phyloP scores from a whole-genome alignment of 768 basidiomycete genomes.

The Suillus weaverae region DNA sequence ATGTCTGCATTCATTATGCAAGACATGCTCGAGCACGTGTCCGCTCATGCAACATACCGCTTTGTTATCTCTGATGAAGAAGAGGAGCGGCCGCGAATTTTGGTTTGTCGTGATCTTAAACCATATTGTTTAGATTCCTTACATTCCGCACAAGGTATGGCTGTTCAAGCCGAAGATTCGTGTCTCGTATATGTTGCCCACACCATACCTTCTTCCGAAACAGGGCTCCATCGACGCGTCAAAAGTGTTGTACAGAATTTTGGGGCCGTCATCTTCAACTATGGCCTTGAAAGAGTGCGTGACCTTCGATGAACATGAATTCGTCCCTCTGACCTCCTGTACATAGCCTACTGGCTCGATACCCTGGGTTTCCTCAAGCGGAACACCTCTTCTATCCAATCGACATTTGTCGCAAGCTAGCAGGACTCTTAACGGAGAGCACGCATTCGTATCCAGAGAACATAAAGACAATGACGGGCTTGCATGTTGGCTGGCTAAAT shows the following conservation, averaged over 20 bases:
- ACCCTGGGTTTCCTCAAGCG: slow-evolving; percentile 85
- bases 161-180: slow-evolving; percentile 89
- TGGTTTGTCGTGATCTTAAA: slow-evolving; percentile 50
- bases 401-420: slow-evolving; percentile 71
- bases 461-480: slow-evolving; percentile 75
- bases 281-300: slow-evolving; percentile 57
- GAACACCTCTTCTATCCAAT: slow-evolving; percentile 85
- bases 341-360: slow-evolving; percentile 58
- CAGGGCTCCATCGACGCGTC: slow-evolving; percentile 65
- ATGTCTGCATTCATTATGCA: slow-evolving; percentile 88
- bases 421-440: slow-evolving; percentile 72
- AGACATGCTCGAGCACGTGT: slow-evolving; percentile 88
- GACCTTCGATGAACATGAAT: slow-evolving; percentile 3
- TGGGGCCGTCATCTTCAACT: slow-evolving; percentile 56
- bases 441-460: slow-evolving; percentile 73
- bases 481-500: slow-evolving; percentile 80
- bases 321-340: neutral
- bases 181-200: slow-evolving; percentile 66
- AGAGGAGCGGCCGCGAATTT: slow-evolving; percentile 70
- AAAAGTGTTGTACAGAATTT: slow-evolving; percentile 83
- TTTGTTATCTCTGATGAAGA: slow-evolving; percentile 90
- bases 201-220: slow-evolving; percentile 58
- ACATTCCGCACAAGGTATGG: slow-evolving; percentile 65
- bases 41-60: slow-evolving; percentile 91
- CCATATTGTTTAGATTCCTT: neutral